phyloP scores from a whole-genome alignment of 768 basidiomycete species.

The Macrocybe gigantea region DNA sequence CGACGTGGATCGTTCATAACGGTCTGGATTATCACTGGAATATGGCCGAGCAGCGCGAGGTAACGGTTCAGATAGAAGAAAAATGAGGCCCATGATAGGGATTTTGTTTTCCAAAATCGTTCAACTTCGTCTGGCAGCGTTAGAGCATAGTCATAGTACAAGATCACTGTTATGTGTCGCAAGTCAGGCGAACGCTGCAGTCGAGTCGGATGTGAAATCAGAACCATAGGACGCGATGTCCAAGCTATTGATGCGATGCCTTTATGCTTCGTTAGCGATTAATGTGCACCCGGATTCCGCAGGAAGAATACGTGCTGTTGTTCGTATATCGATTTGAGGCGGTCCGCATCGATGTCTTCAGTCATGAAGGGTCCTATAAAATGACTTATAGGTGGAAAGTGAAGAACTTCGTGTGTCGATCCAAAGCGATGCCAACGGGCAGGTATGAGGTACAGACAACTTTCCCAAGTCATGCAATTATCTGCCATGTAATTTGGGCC shows the following conservation, averaged over 20 bases:
- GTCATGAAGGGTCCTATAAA: too few relatives aligned
- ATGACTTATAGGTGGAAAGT: too few relatives aligned
- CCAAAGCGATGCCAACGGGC: too few relatives aligned
- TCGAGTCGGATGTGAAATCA: not conserved
- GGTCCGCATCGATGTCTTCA: too few relatives aligned
- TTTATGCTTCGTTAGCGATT: not conserved
- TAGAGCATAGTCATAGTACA: conserved; percentile 45
- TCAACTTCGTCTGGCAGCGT: conserved; percentile 38
- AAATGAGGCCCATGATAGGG: conserved; percentile 24
- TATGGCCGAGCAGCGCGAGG: conserved; percentile 29
- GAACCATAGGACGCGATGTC: conserved; percentile 13
- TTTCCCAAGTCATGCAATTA: too few relatives aligned
- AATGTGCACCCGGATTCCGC: too few relatives aligned
- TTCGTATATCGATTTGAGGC: too few relatives aligned
- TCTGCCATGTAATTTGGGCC: too few relatives aligned
- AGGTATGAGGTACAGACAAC: too few relatives aligned
- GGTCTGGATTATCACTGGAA: conserved; percentile 26
- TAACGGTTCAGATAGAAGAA: conserved; percentile 44
- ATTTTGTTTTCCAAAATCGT: conserved; percentile 34
- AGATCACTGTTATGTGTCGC: conserved; percentile 20
- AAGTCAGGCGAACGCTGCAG: too few relatives aligned
- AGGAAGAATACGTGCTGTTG: too few relatives aligned
- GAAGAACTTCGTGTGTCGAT: too few relatives aligned
- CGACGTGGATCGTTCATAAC: conserved; percentile 3
- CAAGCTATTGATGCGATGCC: conserved; percentile 6